These are phyloP conservation scores for Microstegium vimineum DNA, from an alignment of 176 grass and related monocot species.

Conservation along the genomic window DNA sequence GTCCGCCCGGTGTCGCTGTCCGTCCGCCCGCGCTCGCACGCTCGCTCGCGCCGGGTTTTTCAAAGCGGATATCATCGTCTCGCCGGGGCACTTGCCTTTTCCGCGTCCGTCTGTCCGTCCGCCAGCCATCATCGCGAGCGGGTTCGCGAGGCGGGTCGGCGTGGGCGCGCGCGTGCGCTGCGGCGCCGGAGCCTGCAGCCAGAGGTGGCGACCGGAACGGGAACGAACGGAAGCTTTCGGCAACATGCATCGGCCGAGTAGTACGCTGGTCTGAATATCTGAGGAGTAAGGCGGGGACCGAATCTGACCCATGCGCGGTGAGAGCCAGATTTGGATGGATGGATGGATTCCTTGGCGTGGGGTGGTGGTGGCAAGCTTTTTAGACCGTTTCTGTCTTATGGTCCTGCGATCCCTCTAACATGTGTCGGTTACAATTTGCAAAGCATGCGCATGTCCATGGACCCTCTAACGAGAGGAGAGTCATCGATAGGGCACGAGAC, in stretches of 20 bases:
- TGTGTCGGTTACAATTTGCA: neutral
- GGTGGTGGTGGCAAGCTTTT: neutral
- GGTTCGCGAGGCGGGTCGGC: neutral
- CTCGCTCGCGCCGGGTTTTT: constrained; percentile 32
- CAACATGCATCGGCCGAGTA: neutral
- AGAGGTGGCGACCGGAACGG: neutral
- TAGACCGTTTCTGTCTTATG: neutral
- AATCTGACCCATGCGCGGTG: constrained; percentile 17
- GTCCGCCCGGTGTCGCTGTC: constrained; percentile 26
- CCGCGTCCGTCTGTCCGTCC: constrained; percentile 15
- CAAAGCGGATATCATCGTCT: constrained; percentile 21
- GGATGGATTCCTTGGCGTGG: neutral
- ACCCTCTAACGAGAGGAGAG: neutral
- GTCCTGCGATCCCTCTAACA: neutral
- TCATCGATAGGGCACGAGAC: neutral
- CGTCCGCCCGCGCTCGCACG: constrained; percentile 10
- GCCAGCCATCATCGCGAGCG: constrained; percentile 33
- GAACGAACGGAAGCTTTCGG: neutral
- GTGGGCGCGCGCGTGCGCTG: constrained; percentile 6
- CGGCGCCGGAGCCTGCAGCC: neutral
- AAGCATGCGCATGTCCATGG: neutral
- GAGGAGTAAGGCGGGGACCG: neutral
- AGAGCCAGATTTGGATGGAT: neutral
- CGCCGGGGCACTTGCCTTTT: neutral
- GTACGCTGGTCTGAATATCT: neutral